These are phyloP conservation scores for Boletus rex-veris DNA, from an alignment of 768 basidiomycete species.

Conservation along the genomic window DNA sequence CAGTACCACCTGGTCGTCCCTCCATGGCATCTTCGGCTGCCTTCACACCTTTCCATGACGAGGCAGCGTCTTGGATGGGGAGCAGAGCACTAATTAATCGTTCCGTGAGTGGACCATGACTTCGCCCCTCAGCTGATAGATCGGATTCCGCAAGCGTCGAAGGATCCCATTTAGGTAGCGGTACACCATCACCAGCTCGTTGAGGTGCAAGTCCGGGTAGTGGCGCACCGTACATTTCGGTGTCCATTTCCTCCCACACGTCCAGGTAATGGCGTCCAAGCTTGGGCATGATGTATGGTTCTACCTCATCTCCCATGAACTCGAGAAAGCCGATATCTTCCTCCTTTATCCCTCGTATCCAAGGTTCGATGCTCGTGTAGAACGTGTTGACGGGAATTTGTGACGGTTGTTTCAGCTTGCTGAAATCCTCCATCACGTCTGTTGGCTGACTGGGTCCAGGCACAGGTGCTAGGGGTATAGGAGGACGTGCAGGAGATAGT, in stretches of 20 bases:
- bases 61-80: constrained; percentile 57
- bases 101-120: constrained; percentile 87
- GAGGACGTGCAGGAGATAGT: constrained; percentile 60
- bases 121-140: constrained; percentile 67
- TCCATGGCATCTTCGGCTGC: constrained; percentile 85
- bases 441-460: constrained; percentile 82
- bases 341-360: constrained; percentile 84
- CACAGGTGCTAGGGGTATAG: constrained; percentile 57
- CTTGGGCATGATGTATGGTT: constrained; percentile 82
- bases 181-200: constrained; percentile 29
- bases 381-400: constrained; percentile 74
- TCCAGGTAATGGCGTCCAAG: constrained; percentile 85
- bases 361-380: constrained; percentile 86
- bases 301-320: constrained; percentile 85
- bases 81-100: constrained; percentile 72
- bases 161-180: constrained; percentile 77
- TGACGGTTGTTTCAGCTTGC: constrained; percentile 72
- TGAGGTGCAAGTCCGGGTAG: constrained; percentile 40
- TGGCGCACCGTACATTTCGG: constrained; percentile 42
- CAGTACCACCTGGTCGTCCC: constrained; percentile 75
- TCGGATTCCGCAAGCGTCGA: constrained; percentile 74
- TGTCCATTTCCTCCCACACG: constrained; percentile 92
- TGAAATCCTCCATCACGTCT: constrained; percentile 88
- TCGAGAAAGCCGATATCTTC: constrained; percentile 95
- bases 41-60: constrained; percentile 73